Percentiles rank a stretch among this genome's conserved stretches.
Evolutionary conservation across 257 asterid genomes (phyloP).

Genomic region (Eucommia ulmoides): DNA sequence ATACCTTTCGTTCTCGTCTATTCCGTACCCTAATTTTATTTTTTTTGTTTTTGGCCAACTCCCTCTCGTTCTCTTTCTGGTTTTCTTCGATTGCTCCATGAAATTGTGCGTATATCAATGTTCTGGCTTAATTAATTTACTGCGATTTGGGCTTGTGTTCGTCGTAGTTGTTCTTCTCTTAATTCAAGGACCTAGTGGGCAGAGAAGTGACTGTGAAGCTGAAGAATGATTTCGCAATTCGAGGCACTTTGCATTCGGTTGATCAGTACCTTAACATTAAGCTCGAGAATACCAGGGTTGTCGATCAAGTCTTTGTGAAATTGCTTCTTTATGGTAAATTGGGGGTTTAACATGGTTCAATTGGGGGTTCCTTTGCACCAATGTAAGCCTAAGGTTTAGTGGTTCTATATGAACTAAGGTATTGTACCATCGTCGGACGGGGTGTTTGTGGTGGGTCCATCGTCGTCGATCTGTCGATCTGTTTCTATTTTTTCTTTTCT

Average conservation of each 20-base stretch:
- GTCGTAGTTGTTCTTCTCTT: slow-evolving; percentile 93
- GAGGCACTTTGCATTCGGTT: slow-evolving; percentile 89
- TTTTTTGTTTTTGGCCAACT: too few relatives aligned
- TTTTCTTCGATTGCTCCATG: neutral
- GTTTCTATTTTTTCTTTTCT: too few relatives aligned
- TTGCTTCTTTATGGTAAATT: too few relatives aligned
- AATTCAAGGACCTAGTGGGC: slow-evolving; percentile 96
- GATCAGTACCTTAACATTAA: slow-evolving; percentile 95
- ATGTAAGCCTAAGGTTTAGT: too few relatives aligned
- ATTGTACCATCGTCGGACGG: too few relatives aligned
- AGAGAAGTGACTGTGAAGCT: slow-evolving; percentile 94
- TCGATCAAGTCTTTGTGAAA: slow-evolving; percentile 92
- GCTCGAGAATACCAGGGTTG: slow-evolving; percentile 87
- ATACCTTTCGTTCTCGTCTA: too few relatives aligned
- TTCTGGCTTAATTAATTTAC: neutral
- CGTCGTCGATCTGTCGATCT: too few relatives aligned
- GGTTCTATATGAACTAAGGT: too few relatives aligned
- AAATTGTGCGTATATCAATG: neutral
- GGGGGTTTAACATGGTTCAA: too few relatives aligned
- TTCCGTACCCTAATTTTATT: too few relatives aligned
- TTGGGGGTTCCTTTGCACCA: too few relatives aligned
- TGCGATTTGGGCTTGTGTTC: neutral
- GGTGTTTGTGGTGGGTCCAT: too few relatives aligned
- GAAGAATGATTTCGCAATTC: slow-evolving; percentile 90
- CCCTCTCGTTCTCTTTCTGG: neutral